Evolutionary conservation across 805 yeast species (phyloP), one percentile per base, ranked within the genome.

Genomic region (Ascoidea asiatica): DNA sequence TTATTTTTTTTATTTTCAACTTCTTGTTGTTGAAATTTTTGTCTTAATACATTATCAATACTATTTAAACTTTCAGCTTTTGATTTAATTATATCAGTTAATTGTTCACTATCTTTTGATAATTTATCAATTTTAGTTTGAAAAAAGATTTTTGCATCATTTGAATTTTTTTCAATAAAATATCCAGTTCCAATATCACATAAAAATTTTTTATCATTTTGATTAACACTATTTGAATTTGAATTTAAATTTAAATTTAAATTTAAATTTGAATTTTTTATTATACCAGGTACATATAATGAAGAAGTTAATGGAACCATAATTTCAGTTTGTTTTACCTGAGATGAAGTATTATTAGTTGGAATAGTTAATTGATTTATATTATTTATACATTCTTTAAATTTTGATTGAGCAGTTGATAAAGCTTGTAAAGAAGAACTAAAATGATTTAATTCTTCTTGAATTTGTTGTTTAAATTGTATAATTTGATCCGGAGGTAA

Each of bases 151-250:
- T 75, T 66, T 1, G 96, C 81, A 41, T 83, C 87, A 5, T 65
- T 64, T 0, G 76, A 74, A 42, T 61, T 61, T 62, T 92, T 92
- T 57, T 87, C 95, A 17, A 88, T 89, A 58, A 74, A 92, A 59
- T 92, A 92, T 2, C 97, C 97, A 0, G 98, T 92, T 35, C 98
- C 98, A 21, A 92, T 80, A 58, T 92, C 98, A 7, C 92, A 95
- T 58, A 92, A 67, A 54, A 81, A 92, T 47, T 72, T 77, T n/a
- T n/a, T n/a, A n/a, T n/a, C n/a, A n/a, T n/a, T n/a, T n/a, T n/a
- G n/a, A n/a, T n/a, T n/a, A n/a, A n/a, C n/a, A n/a, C n/a, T n/a
- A n/a, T n/a, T n/a, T n/a, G n/a, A n/a, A n/a, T n/a, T n/a, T n/a
- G n/a, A n/a, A n/a, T n/a, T n/a, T n/a, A n/a, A n/a, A n/a, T n/a